phyloP scores from a whole-genome alignment of 2,329 filamentous ascomycete genomes.

The Colletotrichum neosansevieriae region DNA sequence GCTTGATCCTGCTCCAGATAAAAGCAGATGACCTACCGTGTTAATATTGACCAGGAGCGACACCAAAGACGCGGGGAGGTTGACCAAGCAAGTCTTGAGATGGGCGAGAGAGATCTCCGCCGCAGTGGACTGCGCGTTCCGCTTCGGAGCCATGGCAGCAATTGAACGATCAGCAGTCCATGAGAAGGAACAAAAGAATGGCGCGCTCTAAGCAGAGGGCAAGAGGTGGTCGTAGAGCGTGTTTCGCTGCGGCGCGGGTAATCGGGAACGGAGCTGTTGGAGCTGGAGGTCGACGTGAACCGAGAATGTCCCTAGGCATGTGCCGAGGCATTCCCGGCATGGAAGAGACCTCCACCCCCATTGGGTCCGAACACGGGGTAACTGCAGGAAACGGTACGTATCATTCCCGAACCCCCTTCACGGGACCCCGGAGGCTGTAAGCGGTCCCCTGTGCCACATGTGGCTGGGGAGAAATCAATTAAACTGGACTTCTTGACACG shows the following conservation, averaged over 20 bases:
- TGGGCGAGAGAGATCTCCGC: constrained; percentile 89
- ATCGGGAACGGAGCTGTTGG: constrained; percentile 18
- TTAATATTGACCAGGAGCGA: constrained; percentile 89
- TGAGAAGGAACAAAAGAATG: constrained; percentile 17
- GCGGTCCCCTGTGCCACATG: background rate
- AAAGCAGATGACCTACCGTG: constrained; percentile 70
- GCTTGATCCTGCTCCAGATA: background rate
- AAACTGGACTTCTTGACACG: constrained; percentile 26
- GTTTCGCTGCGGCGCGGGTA: constrained; percentile 18
- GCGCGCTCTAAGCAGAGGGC: constrained; percentile 7
- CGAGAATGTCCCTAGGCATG: constrained; percentile 44
- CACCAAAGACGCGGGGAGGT: constrained; percentile 87
- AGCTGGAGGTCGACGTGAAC: constrained; percentile 31
- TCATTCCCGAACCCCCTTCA: background rate
- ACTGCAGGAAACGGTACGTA: constrained; percentile 24
- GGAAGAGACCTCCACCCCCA: constrained; percentile 27
- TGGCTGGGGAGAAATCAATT: constrained; percentile 33
- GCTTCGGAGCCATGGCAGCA: constrained; percentile 60
- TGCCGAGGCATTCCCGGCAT: constrained; percentile 43
- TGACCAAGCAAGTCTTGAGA: constrained; percentile 94
- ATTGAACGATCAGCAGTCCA: constrained; percentile 20
- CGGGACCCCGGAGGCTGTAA: background rate
- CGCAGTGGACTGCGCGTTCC: constrained; percentile 72
- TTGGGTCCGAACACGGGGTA: constrained; percentile 37
- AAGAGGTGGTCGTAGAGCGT: background rate